Base-by-base conservation (phyloP, 2,329 filamentous ascomycete genomes). In the Ramularia endophylla region DNA sequence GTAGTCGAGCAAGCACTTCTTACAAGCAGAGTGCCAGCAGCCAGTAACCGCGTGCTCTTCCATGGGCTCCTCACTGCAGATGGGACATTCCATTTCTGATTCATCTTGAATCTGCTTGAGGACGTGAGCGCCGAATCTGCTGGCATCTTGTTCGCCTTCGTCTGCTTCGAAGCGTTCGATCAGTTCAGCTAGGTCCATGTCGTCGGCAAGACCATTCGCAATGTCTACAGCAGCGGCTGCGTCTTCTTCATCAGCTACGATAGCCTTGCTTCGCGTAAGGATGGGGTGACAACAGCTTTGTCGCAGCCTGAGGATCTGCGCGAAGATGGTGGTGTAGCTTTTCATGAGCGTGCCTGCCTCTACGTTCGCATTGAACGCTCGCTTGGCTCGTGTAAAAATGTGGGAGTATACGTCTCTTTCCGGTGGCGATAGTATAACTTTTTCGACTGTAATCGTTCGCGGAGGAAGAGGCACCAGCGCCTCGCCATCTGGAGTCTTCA, bases 1-100 rank as follows among this genome's bases (percentile, higher is more conserved):
- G 54, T 87, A 95, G 53, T 87, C 81, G 2, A 94, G 69, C n/a
- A 97, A 69, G 56, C 92, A 98, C 48, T 86, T 83, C 65, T 92
- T 95, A 69, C 92, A 98, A 1, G 92, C 89, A 25, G 87, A 94
- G 64, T 98, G 92, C 88, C 92, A 98, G 65, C 92, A 98, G 0
- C 87, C 87, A 0, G 92, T 97, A 1, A 98, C 92, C 0, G 85
- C 84, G 59, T 94, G 90, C 40, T 95, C 85, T 29, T 87, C 78
- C 88, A 97, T 97, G 3, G 89, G 88, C 62, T 97, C 92, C 62
- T 97, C 90, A 3, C 86, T 80, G 65, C 92, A 98, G 38, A 98
- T 85, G 0, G 92, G 90, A 56, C 92, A 98, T 67, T 98, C 92
- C 46, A 84, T 84, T 44, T 83, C 79, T 0, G 85, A 81, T 57